These are phyloP conservation scores for Nannochloropsis gaditana DNA, from an alignment of 108 stramenopile genomes.

Conservation along the genomic window DNA sequence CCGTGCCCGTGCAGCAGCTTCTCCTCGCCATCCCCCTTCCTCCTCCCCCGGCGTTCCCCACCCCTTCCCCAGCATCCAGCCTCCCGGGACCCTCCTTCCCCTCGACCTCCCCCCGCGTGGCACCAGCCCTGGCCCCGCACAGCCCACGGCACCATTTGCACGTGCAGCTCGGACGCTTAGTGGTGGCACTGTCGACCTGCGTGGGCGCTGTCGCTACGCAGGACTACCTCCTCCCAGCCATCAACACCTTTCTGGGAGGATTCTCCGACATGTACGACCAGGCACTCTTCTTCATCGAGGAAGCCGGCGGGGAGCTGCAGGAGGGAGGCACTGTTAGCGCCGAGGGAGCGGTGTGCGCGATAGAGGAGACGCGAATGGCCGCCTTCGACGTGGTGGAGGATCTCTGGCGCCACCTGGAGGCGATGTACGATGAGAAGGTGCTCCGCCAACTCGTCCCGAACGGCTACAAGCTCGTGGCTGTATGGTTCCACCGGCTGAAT, in stretches of 20 bases:
- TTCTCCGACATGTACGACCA: neutral
- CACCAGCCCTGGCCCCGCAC: neutral
- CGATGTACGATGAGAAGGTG: neutral
- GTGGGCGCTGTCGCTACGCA: neutral
- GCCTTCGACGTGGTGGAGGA: neutral
- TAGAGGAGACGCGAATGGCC: neutral
- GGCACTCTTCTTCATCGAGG: neutral
- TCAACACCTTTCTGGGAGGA: slow-evolving; percentile 15
- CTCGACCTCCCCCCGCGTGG: neutral
- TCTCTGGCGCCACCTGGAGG: slow-evolving; percentile 9
- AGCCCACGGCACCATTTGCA: slow-evolving; percentile 13
- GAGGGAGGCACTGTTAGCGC: neutral
- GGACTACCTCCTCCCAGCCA: slow-evolving; percentile 20
- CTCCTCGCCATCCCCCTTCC: neutral
- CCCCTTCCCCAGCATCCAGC: neutral
- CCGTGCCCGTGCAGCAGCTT: neutral
- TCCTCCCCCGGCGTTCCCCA: neutral
- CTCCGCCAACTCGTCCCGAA: neutral
- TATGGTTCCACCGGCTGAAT: neutral
- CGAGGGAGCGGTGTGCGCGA: neutral
- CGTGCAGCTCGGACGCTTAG: neutral
- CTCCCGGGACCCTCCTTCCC: neutral
- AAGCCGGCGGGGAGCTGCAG: neutral
- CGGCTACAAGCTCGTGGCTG: neutral
- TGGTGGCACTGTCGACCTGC: neutral